These are phyloP conservation scores for Clarkia xantiana DNA, from an alignment of 345 rosid species.

Conservation along the genomic window DNA sequence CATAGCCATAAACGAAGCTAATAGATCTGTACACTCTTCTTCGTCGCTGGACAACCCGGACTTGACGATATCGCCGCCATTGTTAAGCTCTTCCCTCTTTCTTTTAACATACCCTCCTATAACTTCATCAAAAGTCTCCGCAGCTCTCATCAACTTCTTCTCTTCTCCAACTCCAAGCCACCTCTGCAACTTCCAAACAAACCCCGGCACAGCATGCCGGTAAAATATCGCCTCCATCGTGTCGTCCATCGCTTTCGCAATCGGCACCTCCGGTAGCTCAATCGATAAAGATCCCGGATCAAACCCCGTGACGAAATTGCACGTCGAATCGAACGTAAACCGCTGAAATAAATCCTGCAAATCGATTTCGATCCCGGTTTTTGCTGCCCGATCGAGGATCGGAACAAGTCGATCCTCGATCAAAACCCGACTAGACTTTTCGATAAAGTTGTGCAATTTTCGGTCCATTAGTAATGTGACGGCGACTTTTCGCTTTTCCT, in stretches of 20 bases:
- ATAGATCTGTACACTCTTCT: slow-evolving; percentile 16
- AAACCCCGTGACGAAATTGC: slow-evolving; percentile 21
- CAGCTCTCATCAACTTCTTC: slow-evolving; percentile 18
- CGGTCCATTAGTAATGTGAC: slow-evolving; percentile 16
- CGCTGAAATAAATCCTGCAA: slow-evolving; percentile 33
- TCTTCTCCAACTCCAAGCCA: slow-evolving; percentile 27
- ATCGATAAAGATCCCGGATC: slow-evolving; percentile 23
- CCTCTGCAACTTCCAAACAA: slow-evolving; percentile 30
- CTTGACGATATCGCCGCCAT: neutral
- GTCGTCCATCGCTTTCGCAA: slow-evolving; percentile 20
- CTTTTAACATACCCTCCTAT: slow-evolving; percentile 11
- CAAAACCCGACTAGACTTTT: slow-evolving; percentile 16
- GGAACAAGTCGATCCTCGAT: slow-evolving; percentile 29
- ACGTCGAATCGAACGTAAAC: slow-evolving; percentile 28
- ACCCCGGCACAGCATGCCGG: slow-evolving; percentile 22
- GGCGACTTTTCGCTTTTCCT: slow-evolving; percentile 25
- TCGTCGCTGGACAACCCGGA: neutral
- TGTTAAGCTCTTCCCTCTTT: slow-evolving; percentile 15
- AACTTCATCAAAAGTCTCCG: slow-evolving; percentile 7
- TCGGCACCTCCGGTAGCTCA: slow-evolving; percentile 15
- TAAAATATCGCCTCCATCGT: slow-evolving; percentile 26
- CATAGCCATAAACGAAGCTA: slow-evolving; percentile 20
- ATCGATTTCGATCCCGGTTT: slow-evolving; percentile 9
- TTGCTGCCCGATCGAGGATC: slow-evolving; percentile 25
- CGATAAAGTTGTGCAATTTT: slow-evolving; percentile 12